Base-by-base conservation (phyloP, 2,329 filamentous ascomycete species). In the Penicillium sclerotiorum region DNA sequence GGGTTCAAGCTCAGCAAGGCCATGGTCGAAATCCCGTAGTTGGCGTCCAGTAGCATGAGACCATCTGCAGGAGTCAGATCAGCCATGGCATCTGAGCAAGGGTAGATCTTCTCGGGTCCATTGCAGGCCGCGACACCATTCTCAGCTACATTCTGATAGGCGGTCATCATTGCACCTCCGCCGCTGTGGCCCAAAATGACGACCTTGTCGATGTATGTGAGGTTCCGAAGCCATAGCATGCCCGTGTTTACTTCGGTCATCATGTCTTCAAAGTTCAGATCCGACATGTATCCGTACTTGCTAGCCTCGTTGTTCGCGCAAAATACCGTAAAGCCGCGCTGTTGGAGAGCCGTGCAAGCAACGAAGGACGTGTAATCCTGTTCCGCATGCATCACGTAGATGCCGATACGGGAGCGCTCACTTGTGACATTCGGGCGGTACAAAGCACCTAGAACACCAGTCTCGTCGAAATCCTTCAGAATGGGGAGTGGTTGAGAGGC, bases 121-220 rank as follows among this genome's bases (percentile, higher is more conserved):
- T 55, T 45, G 39, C 55, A 58, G 8, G 57, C 57, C 8, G 43
- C 27, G 5, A 47, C 36, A 8, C 55, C 57, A 33, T 58, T 58
- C 50, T 59, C 57, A 13, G 57, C 57, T 25, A 58, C 46, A 18
- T 58, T 58, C 38, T 56, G 57, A 33, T 58, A 59, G 3, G 50
- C 47, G 42, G 52, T 40, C 53, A 59, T 52, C 53, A 58, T 49
- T 11, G 52, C 49, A 43, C 55, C 57, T 7, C 57, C 57, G 13
- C 57, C 79, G 1, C 74, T 77, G 58, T 78, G 80, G 1, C 79
- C 78, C 1, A 81, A 65, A 1, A 78, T 75, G 2, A 79, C 73
- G 33, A 73, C 73, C 52, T 78, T 75, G 17, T 68, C 65, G 30
- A 73, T 73, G 17, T 77, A 72, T 1, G 45, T 52, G 27, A 45